Conservation (phyloP, 2,329 filamentous ascomycete species). For the Pseudogymnoascus sp. region DNA sequence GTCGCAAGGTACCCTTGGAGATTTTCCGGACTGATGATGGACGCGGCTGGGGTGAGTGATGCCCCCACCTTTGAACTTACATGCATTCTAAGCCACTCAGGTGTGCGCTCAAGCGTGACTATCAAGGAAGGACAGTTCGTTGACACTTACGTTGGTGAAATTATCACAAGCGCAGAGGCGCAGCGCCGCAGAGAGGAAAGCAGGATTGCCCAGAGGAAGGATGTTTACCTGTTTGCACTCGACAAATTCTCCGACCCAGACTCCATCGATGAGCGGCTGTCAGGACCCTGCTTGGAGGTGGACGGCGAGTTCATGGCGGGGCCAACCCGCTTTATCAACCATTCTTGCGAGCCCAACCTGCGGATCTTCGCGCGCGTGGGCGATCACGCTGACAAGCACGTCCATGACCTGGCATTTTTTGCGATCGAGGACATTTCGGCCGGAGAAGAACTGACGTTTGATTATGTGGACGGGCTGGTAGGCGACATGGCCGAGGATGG, state of each 20-base stretch:
- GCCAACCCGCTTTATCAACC: slow-evolving; percentile 75
- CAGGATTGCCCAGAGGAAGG: slow-evolving; percentile 53
- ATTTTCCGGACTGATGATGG: slow-evolving; percentile 64
- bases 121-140: slow-evolving; percentile 69
- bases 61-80: neutral
- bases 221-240: slow-evolving; percentile 70
- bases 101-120: slow-evolving; percentile 55
- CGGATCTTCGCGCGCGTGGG: slow-evolving; percentile 72
- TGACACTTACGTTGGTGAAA: slow-evolving; percentile 68
- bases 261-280: slow-evolving; percentile 48
- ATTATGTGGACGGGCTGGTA: slow-evolving; percentile 63
- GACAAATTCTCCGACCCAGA: slow-evolving; percentile 65
- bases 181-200: slow-evolving; percentile 52
- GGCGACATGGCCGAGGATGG: slow-evolving; percentile 25
- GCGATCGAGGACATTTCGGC: slow-evolving; percentile 57
- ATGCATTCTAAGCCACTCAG: slow-evolving; percentile 28
- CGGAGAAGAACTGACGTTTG: slow-evolving; percentile 67
- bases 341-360: slow-evolving; percentile 72
- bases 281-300: slow-evolving; percentile 45
- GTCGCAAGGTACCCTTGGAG: slow-evolving; percentile 60
- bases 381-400: slow-evolving; percentile 63
- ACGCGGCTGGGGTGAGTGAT: slow-evolving; percentile 63
- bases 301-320: slow-evolving; percentile 72
- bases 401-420: slow-evolving; percentile 73
- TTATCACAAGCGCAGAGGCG: slow-evolving; percentile 58